Evolutionary conservation across 768 basidiomycete species (phyloP), one percentile per base, ranked within the genome.

Genomic region (Collybia mongolica): DNA sequence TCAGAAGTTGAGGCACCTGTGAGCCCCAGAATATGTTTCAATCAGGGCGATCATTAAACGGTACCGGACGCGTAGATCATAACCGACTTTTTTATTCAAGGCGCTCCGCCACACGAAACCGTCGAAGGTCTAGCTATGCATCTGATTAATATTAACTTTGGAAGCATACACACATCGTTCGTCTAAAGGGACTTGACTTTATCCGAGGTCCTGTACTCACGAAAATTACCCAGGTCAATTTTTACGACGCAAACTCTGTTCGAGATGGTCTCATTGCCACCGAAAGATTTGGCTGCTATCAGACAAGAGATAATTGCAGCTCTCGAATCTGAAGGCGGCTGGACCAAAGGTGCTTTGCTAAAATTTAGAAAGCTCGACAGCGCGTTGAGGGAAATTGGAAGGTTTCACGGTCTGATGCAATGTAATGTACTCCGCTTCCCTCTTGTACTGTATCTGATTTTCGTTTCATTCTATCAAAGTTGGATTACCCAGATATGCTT

Each of bases 121-220:
- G 44, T 66, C 11, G 52, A 66, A 45, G 65, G 66, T 1, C 54
- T 73, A 22, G 70, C 68, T 37, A 64, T 66, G 57, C 62, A 69
- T 29, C 46, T 71, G n/a, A 47, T 71, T 56, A 69, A 71, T 51
- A 56, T 73, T n/a, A 70, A 72, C 51, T 71, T 71, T 60, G 70
- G 65, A 19, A 72, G 68, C 56, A 69, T 71, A 42, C 68, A 71
- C 52, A 72, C 69, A 24, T 68, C 71, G 70, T 71, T 50, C 43
- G 66, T 54, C 23, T 17, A 17, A n/a, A n/a, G n/a, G n/a, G n/a
- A 36, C 39, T 17, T 6, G 15, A 24, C 12, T 32, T 11, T 22
- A 15, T 2, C 43, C 29, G 2, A 3, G 18, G 14, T 36, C 15
- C 28, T 19, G n/a, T 9, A 39, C 22, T 32, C 29, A 17, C 20